Evolutionary conservation across 805 yeast genomes (phyloP).

Genomic region (Scheffersomyces stipitis): DNA sequence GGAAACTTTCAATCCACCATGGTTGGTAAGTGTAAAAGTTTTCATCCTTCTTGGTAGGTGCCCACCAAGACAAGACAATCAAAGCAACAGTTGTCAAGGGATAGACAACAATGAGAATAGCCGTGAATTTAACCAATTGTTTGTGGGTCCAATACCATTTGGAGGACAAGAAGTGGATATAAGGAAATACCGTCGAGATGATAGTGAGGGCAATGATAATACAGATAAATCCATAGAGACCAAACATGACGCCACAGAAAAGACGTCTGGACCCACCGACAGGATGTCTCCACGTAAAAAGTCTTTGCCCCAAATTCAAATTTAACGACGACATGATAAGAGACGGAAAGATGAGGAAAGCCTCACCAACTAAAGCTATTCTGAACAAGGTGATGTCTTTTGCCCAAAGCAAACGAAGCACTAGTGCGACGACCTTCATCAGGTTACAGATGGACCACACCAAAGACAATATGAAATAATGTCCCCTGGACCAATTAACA

Average conservation of each 20-base stretch:
- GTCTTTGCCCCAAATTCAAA: slow-evolving; percentile 16
- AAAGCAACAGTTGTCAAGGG: slow-evolving; percentile 14
- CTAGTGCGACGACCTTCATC: slow-evolving; percentile 10
- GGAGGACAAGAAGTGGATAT: slow-evolving; percentile 6
- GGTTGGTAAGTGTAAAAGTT: slow-evolving; percentile 21
- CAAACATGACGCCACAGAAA: slow-evolving; percentile 15
- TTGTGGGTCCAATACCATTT: slow-evolving; percentile 5
- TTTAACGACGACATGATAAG: slow-evolving; percentile 11
- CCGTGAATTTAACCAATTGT: slow-evolving; percentile 8
- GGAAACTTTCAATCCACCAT: slow-evolving; percentile 23
- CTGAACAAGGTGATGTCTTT: slow-evolving; percentile 4
- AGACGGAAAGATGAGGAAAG: slow-evolving; percentile 13
- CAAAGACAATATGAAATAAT: slow-evolving; percentile 14
- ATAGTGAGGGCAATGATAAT: slow-evolving; percentile 10
- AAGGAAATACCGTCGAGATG: slow-evolving; percentile 11
- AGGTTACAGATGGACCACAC: slow-evolving; percentile 10
- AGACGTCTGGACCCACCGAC: slow-evolving; percentile 19
- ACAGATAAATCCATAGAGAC: slow-evolving; percentile 7
- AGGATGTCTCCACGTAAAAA: slow-evolving; percentile 20
- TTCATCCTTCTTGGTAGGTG: slow-evolving; percentile 21
- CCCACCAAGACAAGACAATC: slow-evolving; percentile 18
- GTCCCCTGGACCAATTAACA: slow-evolving; percentile 12
- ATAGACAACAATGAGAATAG: slow-evolving; percentile 13
- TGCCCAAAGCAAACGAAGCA: slow-evolving; percentile 11
- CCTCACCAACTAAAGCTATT: slow-evolving; percentile 11